Evolutionary conservation across 2,329 filamentous ascomycete genomes (phyloP).

Genomic region (Paracamarosporium sp.): DNA sequence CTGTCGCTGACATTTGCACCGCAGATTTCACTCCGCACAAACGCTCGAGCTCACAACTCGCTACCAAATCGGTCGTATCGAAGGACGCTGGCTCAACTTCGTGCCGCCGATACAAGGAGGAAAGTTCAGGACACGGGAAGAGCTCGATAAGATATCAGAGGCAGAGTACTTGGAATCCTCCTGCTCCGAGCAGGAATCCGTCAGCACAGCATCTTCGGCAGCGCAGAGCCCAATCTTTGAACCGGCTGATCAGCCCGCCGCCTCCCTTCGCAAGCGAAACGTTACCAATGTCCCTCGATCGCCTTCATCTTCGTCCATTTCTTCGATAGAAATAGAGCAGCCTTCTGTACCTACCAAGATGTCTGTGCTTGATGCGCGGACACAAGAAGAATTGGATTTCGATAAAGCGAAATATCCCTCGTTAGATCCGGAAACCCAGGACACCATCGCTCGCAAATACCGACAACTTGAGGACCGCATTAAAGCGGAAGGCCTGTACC

Average conservation of each 20-base stretch:
- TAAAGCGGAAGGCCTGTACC: conserved; percentile 75
- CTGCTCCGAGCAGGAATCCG: conserved; percentile 32
- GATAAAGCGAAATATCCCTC: conserved; percentile 83
- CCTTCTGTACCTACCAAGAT: conserved; percentile 49
- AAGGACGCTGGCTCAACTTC: conserved; percentile 87
- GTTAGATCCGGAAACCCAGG: conserved; percentile 75
- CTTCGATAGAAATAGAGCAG: conserved; percentile 56
- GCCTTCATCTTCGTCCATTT: conserved; percentile 67
- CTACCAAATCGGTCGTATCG: conserved; percentile 83
- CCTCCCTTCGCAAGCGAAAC: conserved; percentile 45
- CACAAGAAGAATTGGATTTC: conserved; percentile 75
- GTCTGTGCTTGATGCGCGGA: conserved; percentile 75
- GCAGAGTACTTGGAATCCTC: conserved; percentile 30
- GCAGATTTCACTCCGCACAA: conserved; percentile 81
- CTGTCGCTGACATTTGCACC: conserved; percentile 10
- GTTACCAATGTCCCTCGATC: conserved; percentile 44
- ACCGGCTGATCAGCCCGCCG: conserved; percentile 50
- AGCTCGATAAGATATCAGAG: conserved; percentile 44
- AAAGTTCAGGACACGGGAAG: conserved; percentile 66
- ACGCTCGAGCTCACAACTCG: conserved; percentile 77
- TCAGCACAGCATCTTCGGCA: conserved; percentile 56
- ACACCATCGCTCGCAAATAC: conserved; percentile 79
- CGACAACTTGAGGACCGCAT: conserved; percentile 77
- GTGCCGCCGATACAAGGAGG: conserved; percentile 91
- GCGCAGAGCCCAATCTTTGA: conserved; percentile 67